A percentile compares a stretch with the other conserved stretches of the same genome.
Conservation (phyloP, 2,329 filamentous ascomycete species). For the Epichloe scottii region DNA sequence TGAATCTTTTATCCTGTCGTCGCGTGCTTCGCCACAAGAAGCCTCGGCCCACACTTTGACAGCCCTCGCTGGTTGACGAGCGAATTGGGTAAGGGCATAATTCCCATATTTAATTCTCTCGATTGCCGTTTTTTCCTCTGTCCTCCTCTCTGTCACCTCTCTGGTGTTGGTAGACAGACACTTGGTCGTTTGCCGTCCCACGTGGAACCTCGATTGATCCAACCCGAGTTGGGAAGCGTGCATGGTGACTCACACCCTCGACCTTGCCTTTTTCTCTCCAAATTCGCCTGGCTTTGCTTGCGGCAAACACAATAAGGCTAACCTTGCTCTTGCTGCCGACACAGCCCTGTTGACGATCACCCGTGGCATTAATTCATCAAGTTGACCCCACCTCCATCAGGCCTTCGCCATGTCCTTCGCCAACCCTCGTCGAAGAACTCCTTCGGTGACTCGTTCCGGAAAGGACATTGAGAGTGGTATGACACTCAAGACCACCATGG, state of each 20-base stretch:
- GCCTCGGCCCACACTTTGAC: neutral
- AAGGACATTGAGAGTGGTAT: conserved; percentile 19
- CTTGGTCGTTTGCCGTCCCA: neutral
- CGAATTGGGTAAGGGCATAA: neutral
- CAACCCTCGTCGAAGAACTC: conserved; percentile 35
- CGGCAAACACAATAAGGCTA: neutral
- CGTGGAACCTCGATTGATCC: neutral
- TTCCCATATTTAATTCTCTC: neutral
- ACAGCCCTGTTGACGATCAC: conserved; percentile 1
- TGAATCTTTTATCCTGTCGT: neutral
- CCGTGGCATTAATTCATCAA: neutral
- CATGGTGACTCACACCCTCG: conserved; percentile 1
- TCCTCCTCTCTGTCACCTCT: neutral
- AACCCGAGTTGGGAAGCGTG: neutral
- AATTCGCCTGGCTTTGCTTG: neutral
- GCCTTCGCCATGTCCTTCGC: conserved; percentile 31
- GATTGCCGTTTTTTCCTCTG: neutral
- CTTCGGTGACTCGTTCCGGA: conserved; percentile 28
- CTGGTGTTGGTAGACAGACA: neutral
- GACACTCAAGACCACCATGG: conserved; percentile 24
- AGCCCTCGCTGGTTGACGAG: neutral
- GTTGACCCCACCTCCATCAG: neutral
- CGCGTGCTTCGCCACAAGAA: neutral
- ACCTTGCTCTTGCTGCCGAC: neutral
- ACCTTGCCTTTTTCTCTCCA: neutral